These are phyloP conservation scores for Penicillium crystallinum DNA, from an alignment of 495 filamentous ascomycete genomes.

Conservation along the genomic window DNA sequence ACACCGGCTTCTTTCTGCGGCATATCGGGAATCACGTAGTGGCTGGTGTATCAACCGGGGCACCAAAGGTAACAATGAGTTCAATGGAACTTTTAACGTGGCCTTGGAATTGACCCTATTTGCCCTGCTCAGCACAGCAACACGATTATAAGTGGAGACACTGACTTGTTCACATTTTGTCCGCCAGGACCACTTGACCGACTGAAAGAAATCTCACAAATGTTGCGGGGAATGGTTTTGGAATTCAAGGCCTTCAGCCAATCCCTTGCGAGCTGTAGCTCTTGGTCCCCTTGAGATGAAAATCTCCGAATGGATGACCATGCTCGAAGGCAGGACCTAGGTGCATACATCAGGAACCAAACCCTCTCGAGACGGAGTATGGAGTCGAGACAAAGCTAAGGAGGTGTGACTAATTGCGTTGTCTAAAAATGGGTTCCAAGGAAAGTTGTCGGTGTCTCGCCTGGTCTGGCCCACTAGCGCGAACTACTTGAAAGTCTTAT, in stretches of 20 bases:
- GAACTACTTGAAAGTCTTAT: not conserved
- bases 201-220: slow-evolving; percentile 66
- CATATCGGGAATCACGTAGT: slow-evolving; percentile 65
- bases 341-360: not conserved
- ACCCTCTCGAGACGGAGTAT: not conserved
- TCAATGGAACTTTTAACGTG: slow-evolving; percentile 60
- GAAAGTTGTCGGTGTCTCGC: not conserved
- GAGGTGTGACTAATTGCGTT: slow-evolving; percentile 12
- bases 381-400: too few relatives aligned
- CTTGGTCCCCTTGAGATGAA: slow-evolving; percentile 39
- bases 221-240: slow-evolving; percentile 57
- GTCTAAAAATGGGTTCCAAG: not conserved
- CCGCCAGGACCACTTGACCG: slow-evolving; percentile 90
- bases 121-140: slow-evolving; percentile 7
- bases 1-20: slow-evolving; percentile 55
- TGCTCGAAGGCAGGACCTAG: not conserved
- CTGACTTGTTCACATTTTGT: slow-evolving; percentile 95
- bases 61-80: slow-evolving; percentile 53
- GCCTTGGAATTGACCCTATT: slow-evolving; percentile 88
- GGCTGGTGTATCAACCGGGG: slow-evolving; percentile 62
- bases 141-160: slow-evolving; percentile 11
- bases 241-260: slow-evolving; percentile 67
- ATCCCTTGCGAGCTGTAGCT: slow-evolving; percentile 63
- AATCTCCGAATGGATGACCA: slow-evolving; percentile 3
- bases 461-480: slow-evolving; percentile 3